Conservation (phyloP, 768 basidiomycete genomes). For the Boletus insuetus region DNA sequence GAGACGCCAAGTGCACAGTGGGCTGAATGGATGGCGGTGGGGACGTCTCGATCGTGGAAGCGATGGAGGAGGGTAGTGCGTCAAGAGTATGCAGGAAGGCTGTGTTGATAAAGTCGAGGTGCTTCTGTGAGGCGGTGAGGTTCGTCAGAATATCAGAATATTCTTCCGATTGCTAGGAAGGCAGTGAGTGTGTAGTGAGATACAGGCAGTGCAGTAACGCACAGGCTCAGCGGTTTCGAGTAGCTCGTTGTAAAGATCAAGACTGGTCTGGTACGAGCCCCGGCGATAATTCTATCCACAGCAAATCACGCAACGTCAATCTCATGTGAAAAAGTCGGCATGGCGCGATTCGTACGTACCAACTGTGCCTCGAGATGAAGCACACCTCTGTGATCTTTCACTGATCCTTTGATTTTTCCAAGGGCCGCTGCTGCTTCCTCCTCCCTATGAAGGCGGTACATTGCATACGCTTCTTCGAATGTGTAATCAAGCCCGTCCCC, state of each 20-base stretch:
- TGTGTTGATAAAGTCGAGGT: conserved; percentile 79
- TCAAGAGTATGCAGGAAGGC: conserved; percentile 67
- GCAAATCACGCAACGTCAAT: conserved; percentile 12
- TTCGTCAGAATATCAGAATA: conserved; percentile 86
- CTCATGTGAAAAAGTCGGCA: conserved; percentile 19
- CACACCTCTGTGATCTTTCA: conserved; percentile 55
- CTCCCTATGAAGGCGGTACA: conserved; percentile 83
- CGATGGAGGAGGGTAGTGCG: conserved; percentile 49
- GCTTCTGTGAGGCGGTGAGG: conserved; percentile 74
- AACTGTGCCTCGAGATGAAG: conserved; percentile 86
- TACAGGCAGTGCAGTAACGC: conserved; percentile 31
- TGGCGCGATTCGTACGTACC: conserved; percentile 43
- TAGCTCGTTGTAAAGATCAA: conserved; percentile 77
- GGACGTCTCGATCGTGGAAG: conserved; percentile 55
- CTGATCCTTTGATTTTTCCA: conserved; percentile 42
- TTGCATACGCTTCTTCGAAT: conserved; percentile 78
- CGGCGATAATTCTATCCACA: conserved; percentile 67
- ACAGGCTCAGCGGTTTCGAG: conserved; percentile 78
- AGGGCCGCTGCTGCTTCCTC: conserved; percentile 60
- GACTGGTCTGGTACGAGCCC: conserved; percentile 69
- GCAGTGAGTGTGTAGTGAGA: not conserved
- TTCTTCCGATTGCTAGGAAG: conserved; percentile 74
- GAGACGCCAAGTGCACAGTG: conserved; percentile 25
- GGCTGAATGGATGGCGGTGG: conserved; percentile 53
- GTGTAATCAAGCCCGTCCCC: conserved; percentile 21